Conservation (phyloP, 1,284 basidiomycete species). For the Puccinia triticina region DNA sequence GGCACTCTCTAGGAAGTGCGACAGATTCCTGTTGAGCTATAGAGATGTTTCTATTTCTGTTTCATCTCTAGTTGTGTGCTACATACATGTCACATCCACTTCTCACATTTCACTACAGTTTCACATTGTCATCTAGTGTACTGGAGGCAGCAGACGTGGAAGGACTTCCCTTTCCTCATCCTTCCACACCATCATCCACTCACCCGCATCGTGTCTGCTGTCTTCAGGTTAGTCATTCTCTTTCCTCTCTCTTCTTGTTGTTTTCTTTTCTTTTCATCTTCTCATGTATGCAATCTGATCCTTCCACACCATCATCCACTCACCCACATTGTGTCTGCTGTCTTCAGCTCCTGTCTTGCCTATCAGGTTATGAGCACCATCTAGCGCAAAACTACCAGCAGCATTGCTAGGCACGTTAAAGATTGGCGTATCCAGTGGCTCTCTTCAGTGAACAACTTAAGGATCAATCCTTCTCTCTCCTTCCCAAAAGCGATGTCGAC, state of each 20-base stretch:
- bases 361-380: slow-evolving; percentile 20
- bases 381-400: neutral
- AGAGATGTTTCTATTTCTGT: neutral
- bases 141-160: slow-evolving; percentile 19
- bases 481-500: neutral
- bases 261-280: neutral
- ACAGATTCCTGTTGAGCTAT: neutral
- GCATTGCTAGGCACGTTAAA: neutral
- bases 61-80: slow-evolving; percentile 4
- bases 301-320: slow-evolving; percentile 17
- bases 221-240: neutral
- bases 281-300: neutral
- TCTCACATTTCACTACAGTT: neutral
- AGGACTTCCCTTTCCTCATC: slow-evolving; percentile 15
- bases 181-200: too few species aligned
- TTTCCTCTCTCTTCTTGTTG: neutral
- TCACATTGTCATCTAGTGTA: slow-evolving; percentile 7
- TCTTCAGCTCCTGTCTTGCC: neutral
- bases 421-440: neutral
- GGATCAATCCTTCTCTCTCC: neutral
- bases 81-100: neutral
- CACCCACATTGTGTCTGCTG: neutral
- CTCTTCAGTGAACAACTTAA: neutral
- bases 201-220: too few species aligned
- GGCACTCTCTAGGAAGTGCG: too few species aligned